Evolutionary conservation across 257 asterid species (phyloP).

Genomic region (Cordia subcordata): DNA sequence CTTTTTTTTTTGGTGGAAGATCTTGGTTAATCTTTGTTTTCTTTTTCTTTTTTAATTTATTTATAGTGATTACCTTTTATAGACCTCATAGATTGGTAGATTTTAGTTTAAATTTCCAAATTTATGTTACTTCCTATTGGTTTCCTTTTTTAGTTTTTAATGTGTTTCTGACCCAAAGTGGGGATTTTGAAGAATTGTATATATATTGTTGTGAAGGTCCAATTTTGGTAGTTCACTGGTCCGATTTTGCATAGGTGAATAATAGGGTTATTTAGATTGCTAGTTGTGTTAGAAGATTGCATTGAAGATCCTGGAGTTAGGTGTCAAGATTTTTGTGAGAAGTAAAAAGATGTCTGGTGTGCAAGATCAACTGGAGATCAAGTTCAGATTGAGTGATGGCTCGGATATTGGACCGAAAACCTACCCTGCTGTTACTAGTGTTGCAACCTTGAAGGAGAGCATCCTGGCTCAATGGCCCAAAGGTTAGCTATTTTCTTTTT

Average conservation of each 20-base stretch:
- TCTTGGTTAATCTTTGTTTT: no score
- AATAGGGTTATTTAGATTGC: constrained; percentile 20
- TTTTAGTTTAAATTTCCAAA: no score
- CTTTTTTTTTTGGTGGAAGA: no score
- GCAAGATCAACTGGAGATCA: constrained; percentile 87
- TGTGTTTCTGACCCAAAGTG: constrained; percentile 11
- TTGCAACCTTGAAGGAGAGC: constrained; percentile 77
- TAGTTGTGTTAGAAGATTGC: constrained; percentile 16
- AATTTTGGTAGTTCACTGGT: constrained; percentile 22
- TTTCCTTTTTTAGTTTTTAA: neutral
- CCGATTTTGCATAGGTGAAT: constrained; percentile 22
- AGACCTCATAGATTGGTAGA: neutral
- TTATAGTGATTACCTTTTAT: neutral
- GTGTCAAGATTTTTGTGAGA: constrained; percentile 15
- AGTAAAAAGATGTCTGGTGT: constrained; percentile 48
- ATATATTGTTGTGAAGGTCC: constrained; percentile 27
- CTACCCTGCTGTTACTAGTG: constrained; percentile 61
- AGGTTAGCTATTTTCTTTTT: constrained; percentile 44
- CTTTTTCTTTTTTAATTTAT: no score
- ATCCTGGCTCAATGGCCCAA: constrained; percentile 89
- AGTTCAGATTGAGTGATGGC: constrained; percentile 85
- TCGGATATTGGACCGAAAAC: constrained; percentile 80
- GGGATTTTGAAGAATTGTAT: constrained; percentile 31
- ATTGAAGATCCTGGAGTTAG: constrained; percentile 33
- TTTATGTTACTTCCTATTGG: neutral